Percentiles rank a stretch among this genome's conserved stretches.
These are phyloP conservation scores for Suillus plorans DNA, from an alignment of 768 basidiomycete genomes.

Conservation along the genomic window DNA sequence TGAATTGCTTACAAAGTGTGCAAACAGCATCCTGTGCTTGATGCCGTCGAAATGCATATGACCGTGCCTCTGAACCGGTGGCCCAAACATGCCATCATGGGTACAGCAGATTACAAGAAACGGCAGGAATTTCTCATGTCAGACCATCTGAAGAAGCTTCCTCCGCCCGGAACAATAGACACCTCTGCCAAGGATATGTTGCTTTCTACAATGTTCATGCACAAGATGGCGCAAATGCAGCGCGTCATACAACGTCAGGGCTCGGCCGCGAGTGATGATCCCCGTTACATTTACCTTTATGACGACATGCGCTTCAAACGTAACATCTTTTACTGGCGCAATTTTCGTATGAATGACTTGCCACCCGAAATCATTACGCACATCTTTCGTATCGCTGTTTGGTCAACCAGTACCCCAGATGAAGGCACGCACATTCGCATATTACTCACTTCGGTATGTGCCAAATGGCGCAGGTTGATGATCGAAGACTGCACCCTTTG, in stretches of 20 bases:
- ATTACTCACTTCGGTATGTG: constrained; percentile 58
- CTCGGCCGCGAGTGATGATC: background rate
- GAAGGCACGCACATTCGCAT: constrained; percentile 42
- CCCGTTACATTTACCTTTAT: background rate
- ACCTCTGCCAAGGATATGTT: background rate
- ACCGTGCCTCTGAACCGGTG: background rate
- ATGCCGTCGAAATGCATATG: constrained; percentile 3
- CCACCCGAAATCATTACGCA: constrained; percentile 65
- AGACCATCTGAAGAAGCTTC: constrained; percentile 2
- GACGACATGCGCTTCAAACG: constrained; percentile 16
- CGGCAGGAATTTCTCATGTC: background rate
- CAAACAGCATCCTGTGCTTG: constrained; percentile 1
- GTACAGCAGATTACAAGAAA: constrained; percentile 1
- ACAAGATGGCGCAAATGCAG: background rate
- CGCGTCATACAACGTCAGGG: background rate
- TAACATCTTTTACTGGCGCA: constrained; percentile 34
- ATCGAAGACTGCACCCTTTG: constrained; percentile 53
- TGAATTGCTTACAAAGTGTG: background rate
- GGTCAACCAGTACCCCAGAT: constrained; percentile 43
- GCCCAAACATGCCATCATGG: constrained; percentile 1
- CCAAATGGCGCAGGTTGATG: constrained; percentile 50
- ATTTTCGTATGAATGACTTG: constrained; percentile 60
- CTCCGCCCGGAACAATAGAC: constrained; percentile 1
- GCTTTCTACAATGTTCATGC: background rate
- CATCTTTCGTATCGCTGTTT: constrained; percentile 61